Evolutionary conservation across 352 stramenopile species (phyloP).

Genomic region (Halophytophthora batemanensis): DNA sequence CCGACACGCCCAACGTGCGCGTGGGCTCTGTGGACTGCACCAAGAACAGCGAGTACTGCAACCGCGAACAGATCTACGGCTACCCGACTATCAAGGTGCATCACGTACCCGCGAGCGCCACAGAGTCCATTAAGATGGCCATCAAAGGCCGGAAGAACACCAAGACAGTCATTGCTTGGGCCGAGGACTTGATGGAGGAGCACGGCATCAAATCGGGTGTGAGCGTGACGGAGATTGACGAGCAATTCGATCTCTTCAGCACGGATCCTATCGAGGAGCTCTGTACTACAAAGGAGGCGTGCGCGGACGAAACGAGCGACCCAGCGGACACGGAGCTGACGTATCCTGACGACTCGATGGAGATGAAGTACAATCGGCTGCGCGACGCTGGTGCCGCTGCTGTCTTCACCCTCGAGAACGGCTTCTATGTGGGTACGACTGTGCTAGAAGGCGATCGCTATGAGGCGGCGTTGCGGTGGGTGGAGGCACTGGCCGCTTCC

Average conservation of each 20-base stretch:
- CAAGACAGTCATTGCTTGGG: constrained; percentile 62
- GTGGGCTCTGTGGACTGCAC: constrained; percentile 78
- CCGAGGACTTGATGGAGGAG: constrained; percentile 49
- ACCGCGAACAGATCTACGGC: constrained; percentile 51
- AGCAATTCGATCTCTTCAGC: constrained; percentile 50
- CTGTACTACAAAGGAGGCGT: constrained; percentile 7
- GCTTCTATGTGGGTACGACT: constrained; percentile 64
- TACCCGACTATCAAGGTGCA: constrained; percentile 75
- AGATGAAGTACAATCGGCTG: constrained; percentile 64
- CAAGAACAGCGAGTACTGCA: constrained; percentile 49
- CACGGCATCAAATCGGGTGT: constrained; percentile 49
- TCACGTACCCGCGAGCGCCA: constrained; percentile 39
- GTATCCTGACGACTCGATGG: constrained; percentile 30
- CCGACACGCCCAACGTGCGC: constrained; percentile 43
- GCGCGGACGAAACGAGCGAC: constrained; percentile 8
- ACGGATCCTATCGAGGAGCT: constrained; percentile 34
- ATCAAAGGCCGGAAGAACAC: constrained; percentile 39
- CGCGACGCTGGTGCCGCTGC: constrained; percentile 62
- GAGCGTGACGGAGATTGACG: constrained; percentile 41
- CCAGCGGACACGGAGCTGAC: constrained; percentile 6
- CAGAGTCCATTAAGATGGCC: constrained; percentile 35
- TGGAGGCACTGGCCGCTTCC: constrained; percentile 46
- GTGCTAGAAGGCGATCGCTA: constrained; percentile 61
- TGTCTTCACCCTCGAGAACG: constrained; percentile 68
- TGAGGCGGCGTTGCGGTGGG: constrained; percentile 51